Conservation (phyloP, 2,329 filamentous ascomycete genomes). For the Pyrenophora teres region DNA sequence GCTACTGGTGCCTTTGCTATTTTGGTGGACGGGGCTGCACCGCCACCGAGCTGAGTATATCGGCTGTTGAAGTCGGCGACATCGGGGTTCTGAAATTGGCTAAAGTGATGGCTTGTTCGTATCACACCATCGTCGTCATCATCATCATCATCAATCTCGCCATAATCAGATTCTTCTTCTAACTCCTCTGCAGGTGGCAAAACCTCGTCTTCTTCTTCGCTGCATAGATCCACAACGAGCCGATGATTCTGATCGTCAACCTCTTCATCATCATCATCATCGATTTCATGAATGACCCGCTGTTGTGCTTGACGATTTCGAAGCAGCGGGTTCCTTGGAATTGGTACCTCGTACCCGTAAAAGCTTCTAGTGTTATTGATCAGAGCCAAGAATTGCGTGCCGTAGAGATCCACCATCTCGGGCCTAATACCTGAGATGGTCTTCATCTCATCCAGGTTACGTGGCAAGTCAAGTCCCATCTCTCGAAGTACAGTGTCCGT, state of each 20-base stretch:
- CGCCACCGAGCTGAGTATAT: slow-evolving; percentile 26
- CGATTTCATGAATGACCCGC: slow-evolving; percentile 33
- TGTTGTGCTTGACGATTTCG: slow-evolving; percentile 20
- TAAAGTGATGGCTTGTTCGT: slow-evolving; percentile 40
- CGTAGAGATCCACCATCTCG: slow-evolving; percentile 66
- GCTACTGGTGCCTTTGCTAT: slow-evolving; percentile 14
- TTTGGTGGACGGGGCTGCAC: slow-evolving; percentile 18
- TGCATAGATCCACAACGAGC: slow-evolving; percentile 54
- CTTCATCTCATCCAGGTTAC: slow-evolving; percentile 64
- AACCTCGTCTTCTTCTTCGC: slow-evolving; percentile 39
- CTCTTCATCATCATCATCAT: slow-evolving; percentile 48
- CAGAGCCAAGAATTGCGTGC: slow-evolving; percentile 64
- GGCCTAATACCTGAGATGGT: slow-evolving; percentile 66
- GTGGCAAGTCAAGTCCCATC: slow-evolving; percentile 74
- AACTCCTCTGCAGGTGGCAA: slow-evolving; percentile 13
- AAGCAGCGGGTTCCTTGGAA: slow-evolving; percentile 16
- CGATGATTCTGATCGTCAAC: slow-evolving; percentile 56
- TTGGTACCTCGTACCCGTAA: slow-evolving; percentile 25
- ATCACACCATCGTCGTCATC: slow-evolving; percentile 28
- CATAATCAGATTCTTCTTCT: slow-evolving; percentile 30
- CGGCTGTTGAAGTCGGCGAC: slow-evolving; percentile 39
- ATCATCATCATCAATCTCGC: slow-evolving; percentile 30
- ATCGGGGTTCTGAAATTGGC: slow-evolving; percentile 27
- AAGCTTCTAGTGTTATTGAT: slow-evolving; percentile 49
- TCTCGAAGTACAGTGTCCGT: slow-evolving; percentile 70